Evolutionary conservation across 306 rosid species (phyloP).

Genomic region (Cyclanthera cordifolia): DNA sequence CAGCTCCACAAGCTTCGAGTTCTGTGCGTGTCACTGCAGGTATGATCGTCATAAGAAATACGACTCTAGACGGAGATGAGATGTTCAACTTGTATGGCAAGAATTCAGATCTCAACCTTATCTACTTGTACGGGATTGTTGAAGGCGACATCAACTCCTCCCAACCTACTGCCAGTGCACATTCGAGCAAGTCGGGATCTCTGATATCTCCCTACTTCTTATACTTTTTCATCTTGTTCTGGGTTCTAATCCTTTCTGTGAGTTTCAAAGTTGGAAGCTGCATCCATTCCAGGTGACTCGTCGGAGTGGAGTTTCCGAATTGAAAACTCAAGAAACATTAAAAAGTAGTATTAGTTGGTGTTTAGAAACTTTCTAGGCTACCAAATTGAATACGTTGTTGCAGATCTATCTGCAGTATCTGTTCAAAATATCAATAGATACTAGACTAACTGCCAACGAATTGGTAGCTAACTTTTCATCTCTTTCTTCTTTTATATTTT

Average conservation of each 20-base stretch:
- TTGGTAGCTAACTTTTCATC: conserved; percentile 1
- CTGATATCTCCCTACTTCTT: conserved; percentile 47
- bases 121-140: conserved; percentile 32
- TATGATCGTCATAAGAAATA: conserved; percentile 57
- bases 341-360: conserved; percentile 10
- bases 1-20: conserved; percentile 52
- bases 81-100: conserved; percentile 48
- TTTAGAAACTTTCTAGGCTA: conserved; percentile 20
- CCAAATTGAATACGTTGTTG: conserved; percentile 17
- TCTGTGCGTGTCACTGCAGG: conserved; percentile 65
- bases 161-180: conserved; percentile 27
- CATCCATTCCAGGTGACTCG: conserved; percentile 33
- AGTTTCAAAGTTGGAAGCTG: conserved; percentile 58
- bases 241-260: conserved; percentile 52
- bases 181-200: conserved; percentile 43
- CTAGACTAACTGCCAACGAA: conserved; percentile 8
- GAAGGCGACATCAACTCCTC: conserved; percentile 23
- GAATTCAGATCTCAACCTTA: conserved; percentile 35
- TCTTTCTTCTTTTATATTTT: neutral
- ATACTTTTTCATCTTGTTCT: conserved; percentile 46
- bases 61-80: conserved; percentile 34
- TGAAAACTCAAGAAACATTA: neutral
- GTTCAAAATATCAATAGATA: neutral
- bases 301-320: neutral
- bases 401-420: conserved; percentile 7